These are phyloP conservation scores for apple (Malus domestica) DNA, from an alignment of 306 rosid species.

Conservation along the genomic window ASM211411v1 NC_041790.1:37025501-37026000, in stretches of 20 bases:
- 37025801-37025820: neutral
- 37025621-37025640: neutral
- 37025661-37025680: neutral
- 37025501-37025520: neutral
- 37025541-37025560: neutral
- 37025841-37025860: neutral
- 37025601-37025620: neutral
- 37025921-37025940: neutral
- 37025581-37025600: neutral
- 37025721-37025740: neutral
- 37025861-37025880: neutral
- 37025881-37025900: neutral
- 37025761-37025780: neutral
- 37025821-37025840: neutral
- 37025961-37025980: neutral
- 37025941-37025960: neutral
- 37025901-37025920: neutral
- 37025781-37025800: neutral
- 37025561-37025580: neutral
- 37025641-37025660: neutral
- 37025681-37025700: neutral
- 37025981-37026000: neutral
- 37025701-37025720: neutral
- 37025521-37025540: neutral
- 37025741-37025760: neutral